Evolutionary conservation across 345 rosid genomes (phyloP), one percentile per base, ranked within the genome.

Genomic region (Populus deltoides): DNA sequence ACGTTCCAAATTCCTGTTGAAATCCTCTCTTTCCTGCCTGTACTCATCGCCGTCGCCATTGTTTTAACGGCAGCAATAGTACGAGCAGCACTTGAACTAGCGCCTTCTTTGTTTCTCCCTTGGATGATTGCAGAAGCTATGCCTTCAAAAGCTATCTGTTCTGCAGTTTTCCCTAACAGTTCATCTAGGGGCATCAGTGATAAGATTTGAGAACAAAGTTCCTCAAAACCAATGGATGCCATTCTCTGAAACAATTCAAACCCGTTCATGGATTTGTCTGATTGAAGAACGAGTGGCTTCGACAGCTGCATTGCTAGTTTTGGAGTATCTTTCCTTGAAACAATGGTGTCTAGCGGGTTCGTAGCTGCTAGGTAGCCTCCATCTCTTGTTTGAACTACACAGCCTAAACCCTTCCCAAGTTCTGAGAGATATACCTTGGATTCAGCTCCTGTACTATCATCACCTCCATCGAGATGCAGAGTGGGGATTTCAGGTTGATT

Each of bases 81-180:
- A 4, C 97, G 89, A 29, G 96, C 97, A 13, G 99, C 99, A 61
- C 92, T 95, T 6, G 99, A 90, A 74, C 88, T 91, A 1, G 97
- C 98, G 18, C 90, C 90, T 83, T 95, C 99, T 83, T 89, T 95
- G 85, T 87, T 92, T 83, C 99, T 88, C 35, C 98, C 98, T 57
- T 93, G 98, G 77, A 95, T 92, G 85, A 95, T 91, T 18, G 97
- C 94, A 6, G 97, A 93, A 22, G 99, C 99, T 66, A 95, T 89
- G 39, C 99, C 99, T 82, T 95, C 99, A 24, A 95, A 95, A 71
- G 99, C 99, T 70, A 95, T 88, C 85, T 93, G 99, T 51, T 95
- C 98, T 3, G 98, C 99, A 13, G 99, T 92, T 83, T 95, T 95
- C 22, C 97, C 99, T 41, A 86, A 82, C 31, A 95, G 87, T 77